A percentile compares a stretch with the other conserved stretches of the same genome.
Conservation (phyloP, 78 protist species). For the Acrasis kona region DNA sequence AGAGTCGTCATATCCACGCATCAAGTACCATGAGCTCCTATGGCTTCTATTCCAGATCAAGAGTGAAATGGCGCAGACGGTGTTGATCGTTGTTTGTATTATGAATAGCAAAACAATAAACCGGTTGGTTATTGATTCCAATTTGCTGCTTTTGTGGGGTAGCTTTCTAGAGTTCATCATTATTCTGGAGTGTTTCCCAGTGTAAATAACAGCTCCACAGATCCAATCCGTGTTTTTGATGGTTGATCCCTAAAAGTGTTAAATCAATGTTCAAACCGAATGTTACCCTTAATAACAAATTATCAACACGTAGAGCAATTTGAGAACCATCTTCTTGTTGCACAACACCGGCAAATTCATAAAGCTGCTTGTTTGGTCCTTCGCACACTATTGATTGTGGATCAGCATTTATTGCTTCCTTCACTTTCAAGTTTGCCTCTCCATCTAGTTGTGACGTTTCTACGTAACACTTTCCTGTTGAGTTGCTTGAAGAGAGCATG, state of each 20-base stretch:
- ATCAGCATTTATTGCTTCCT: neutral
- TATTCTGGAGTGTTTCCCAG: slow-evolving; percentile 76
- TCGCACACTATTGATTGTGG: slow-evolving; percentile 39
- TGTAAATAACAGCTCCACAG: slow-evolving; percentile 50
- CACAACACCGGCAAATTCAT: slow-evolving; percentile 6
- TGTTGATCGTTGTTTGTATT: neutral
- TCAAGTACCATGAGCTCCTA: slow-evolving; percentile 11
- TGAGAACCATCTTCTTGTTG: neutral
- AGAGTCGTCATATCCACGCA: neutral
- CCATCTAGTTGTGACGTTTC: slow-evolving; percentile 15
- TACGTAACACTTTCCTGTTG: slow-evolving; percentile 31
- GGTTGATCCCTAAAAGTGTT: too few relatives aligned
- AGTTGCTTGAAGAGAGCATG: slow-evolving; percentile 59
- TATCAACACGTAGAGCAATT: slow-evolving; percentile 15
- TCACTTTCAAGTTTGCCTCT: slow-evolving; percentile 41
- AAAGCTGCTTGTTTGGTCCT: slow-evolving; percentile 58
- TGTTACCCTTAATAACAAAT: slow-evolving; percentile 37
- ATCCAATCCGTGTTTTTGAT: neutral
- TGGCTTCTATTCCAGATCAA: too few relatives aligned
- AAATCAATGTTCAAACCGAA: too few relatives aligned
- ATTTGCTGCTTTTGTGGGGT: neutral
- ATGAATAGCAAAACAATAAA: neutral
- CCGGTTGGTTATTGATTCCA: slow-evolving; percentile 9
- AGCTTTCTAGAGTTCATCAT: slow-evolving; percentile 32
- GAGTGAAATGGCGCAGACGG: neutral